Base-by-base conservation (phyloP, 352 stramenopile species). In the Plasmopara halstedii region DNA sequence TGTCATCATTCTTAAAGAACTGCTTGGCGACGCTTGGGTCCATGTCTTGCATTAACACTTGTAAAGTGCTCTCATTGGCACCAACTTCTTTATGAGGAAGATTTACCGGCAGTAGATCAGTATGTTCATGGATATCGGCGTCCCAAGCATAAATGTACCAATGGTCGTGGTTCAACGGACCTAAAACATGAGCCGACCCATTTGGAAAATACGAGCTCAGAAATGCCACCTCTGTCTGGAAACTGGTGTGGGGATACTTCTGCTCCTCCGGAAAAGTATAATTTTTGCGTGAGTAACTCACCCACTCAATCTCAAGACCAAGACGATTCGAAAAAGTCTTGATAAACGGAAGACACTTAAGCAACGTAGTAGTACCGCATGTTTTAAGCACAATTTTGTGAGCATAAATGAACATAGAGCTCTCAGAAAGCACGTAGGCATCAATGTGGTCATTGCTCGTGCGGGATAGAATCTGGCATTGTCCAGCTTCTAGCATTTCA, bases 361-460 rank as follows among this genome's bases (percentile, higher is more conserved):
- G 81, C 40, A 99, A 82, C 40, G 96, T 99, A 10, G 96, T 99
- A 5, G 96, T 99, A 38, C 97, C 97, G 70, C 97, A 99, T 26
- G 97, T 99, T 78, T 99, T 99, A 56, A 99, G 92, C 18, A 99
- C 93, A 32, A 99, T 70, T 70, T 98, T 99, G 83, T 98, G 90
- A 6, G 93, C 80, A 67, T 99, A 99, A 21, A 99, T 87, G 63
- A 99, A 99, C 45, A 99, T 85, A 21, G 87, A 98, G 34, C 88
- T 98, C 68, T 97, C 93, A n/a, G 83, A 96, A 32, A 98, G 62
- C 35, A 97, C 90, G 56, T 97, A 98, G 5, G 89, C 84, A 64
- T 97, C 91, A 37, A 98, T 91, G 67, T 98, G 96, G 19, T 95
- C 82, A 62, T 99, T 99, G 52, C 81, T 97, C 11, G 96, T 89